Percentiles rank a stretch among this genome's conserved stretches.
Evolutionary conservation across 805 yeast genomes (phyloP).

Genomic region (Candida andamanensis): DNA sequence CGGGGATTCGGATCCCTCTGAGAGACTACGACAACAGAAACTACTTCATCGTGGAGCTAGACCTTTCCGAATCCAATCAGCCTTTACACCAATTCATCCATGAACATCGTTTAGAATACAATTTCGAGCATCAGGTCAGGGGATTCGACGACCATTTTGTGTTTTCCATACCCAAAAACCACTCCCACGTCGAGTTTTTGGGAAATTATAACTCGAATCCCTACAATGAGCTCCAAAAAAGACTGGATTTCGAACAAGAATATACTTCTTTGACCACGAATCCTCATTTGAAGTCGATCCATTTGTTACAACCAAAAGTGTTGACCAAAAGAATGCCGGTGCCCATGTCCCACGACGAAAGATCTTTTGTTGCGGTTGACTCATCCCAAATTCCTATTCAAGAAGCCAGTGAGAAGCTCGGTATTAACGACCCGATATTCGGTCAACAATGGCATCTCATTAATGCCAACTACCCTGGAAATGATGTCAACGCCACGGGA

Average conservation of each 20-base stretch:
- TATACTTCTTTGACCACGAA: slow-evolving; percentile 20
- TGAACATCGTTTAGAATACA: slow-evolving; percentile 30
- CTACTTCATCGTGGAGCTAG: slow-evolving; percentile 62
- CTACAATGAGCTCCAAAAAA: slow-evolving; percentile 23
- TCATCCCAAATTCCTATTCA: slow-evolving; percentile 45
- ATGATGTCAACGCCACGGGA: slow-evolving; percentile 82
- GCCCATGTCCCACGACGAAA: slow-evolving; percentile 16
- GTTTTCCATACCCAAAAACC: slow-evolving; percentile 49
- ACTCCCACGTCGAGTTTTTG: slow-evolving; percentile 27
- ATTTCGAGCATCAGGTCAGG: slow-evolving; percentile 60
- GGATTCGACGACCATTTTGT: slow-evolving; percentile 61
- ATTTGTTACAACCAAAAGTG: slow-evolving; percentile 47
- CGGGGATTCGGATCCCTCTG: slow-evolving; percentile 7
- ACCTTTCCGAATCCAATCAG: slow-evolving; percentile 19
- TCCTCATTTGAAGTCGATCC: slow-evolving; percentile 43
- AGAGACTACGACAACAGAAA: slow-evolving; percentile 37
- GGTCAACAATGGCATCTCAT: slow-evolving; percentile 87
- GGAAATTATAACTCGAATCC: slow-evolving; percentile 32
- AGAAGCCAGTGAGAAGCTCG: slow-evolving; percentile 47
- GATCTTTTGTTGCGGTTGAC: slow-evolving; percentile 29
- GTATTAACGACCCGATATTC: slow-evolving; percentile 81
- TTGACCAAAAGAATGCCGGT: slow-evolving; percentile 59
- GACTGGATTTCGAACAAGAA: slow-evolving; percentile 18
- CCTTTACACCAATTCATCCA: slow-evolving; percentile 32
- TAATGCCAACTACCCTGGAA: slow-evolving; percentile 66